Conservation (phyloP, 1,139 yeast genomes). For the Yamadazyma songkhlaensis region DNA sequence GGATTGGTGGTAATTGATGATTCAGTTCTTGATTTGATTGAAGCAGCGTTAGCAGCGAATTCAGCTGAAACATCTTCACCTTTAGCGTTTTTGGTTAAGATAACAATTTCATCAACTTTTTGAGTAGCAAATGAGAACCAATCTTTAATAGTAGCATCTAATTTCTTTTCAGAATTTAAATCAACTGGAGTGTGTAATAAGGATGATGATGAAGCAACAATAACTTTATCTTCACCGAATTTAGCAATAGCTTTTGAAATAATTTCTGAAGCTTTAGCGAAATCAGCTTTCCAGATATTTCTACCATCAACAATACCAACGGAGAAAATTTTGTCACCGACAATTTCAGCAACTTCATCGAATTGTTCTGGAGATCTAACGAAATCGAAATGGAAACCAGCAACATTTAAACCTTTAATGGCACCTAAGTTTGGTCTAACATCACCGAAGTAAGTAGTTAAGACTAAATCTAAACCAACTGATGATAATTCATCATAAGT, state of each 20-base stretch:
- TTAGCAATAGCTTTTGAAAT: conserved; percentile 81
- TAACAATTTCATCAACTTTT: conserved; percentile 88
- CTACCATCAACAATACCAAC: conserved; percentile 98
- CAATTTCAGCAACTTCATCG: conserved; percentile 69
- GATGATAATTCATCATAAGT: conserved; percentile 75
- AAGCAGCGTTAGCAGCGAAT: conserved; percentile 81
- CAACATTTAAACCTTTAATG: conserved; percentile 84
- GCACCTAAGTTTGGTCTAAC: conserved; percentile 94
- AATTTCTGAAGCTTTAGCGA: conserved; percentile 75
- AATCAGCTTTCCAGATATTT: conserved; percentile 98
- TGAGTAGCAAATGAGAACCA: conserved; percentile 99
- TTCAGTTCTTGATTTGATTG: conserved; percentile 81
- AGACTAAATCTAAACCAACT: conserved; percentile 64
- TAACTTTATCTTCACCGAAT: conserved; percentile 84
- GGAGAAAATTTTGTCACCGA: conserved; percentile 63
- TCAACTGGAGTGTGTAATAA: conserved; percentile 98
- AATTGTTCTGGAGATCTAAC: conserved; percentile 97
- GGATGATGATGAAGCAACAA: conserved; percentile 94
- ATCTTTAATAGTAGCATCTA: conserved; percentile 87
- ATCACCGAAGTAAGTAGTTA: conserved; percentile 97
- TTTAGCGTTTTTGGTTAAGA: conserved; percentile 83
- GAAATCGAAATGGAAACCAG: conserved; percentile 96
- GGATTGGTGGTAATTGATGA: conserved; percentile 90
- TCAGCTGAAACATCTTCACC: conserved; percentile 68
- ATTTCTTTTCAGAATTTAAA: conserved; percentile 85